Evolutionary conservation across 2,329 filamentous ascomycete species (phyloP).

Genomic region (Lachnellula arida): DNA sequence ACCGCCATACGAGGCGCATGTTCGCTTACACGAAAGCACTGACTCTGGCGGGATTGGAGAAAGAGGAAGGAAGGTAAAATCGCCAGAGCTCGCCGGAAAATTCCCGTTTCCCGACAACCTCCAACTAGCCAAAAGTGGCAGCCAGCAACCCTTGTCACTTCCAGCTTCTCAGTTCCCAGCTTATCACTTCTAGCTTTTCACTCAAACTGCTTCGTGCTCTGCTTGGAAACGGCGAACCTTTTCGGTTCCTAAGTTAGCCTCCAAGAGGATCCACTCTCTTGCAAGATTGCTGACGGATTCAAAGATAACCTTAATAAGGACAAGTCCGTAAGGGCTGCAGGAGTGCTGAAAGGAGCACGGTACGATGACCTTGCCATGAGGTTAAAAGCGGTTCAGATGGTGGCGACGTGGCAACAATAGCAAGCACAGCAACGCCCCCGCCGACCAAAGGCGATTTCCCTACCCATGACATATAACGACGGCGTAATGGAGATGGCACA

Average conservation of each 20-base stretch:
- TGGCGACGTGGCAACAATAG: too few relatives aligned
- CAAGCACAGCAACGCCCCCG: too few relatives aligned
- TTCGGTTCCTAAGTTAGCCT: constrained; percentile 13
- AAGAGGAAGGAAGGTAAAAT: too few relatives aligned
- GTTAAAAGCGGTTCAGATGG: too few relatives aligned
- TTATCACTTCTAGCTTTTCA: constrained; percentile 11
- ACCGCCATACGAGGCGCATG: too few relatives aligned
- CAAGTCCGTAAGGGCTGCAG: constrained; percentile 9
- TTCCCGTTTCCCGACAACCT: constrained; percentile 12
- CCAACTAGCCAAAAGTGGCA: constrained; percentile 9
- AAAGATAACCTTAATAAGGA: constrained; percentile 19
- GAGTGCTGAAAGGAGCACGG: constrained; percentile 12
- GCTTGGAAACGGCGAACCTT: constrained; percentile 8
- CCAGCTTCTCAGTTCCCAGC: constrained; percentile 5
- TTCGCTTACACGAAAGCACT: too few relatives aligned
- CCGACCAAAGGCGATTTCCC: too few relatives aligned
- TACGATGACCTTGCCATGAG: constrained; percentile 17
- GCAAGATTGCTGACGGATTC: constrained; percentile 17
- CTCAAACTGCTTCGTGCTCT: constrained; percentile 9
- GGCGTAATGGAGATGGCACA: too few relatives aligned
- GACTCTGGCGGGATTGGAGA: too few relatives aligned
- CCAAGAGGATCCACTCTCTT: constrained; percentile 10
- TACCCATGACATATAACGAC: too few relatives aligned
- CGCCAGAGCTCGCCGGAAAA: constrained; percentile 11
- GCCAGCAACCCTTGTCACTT: not conserved